phyloP scores from a whole-genome alignment of 2,329 filamentous ascomycete genomes.

The Cadophora malorum region DNA sequence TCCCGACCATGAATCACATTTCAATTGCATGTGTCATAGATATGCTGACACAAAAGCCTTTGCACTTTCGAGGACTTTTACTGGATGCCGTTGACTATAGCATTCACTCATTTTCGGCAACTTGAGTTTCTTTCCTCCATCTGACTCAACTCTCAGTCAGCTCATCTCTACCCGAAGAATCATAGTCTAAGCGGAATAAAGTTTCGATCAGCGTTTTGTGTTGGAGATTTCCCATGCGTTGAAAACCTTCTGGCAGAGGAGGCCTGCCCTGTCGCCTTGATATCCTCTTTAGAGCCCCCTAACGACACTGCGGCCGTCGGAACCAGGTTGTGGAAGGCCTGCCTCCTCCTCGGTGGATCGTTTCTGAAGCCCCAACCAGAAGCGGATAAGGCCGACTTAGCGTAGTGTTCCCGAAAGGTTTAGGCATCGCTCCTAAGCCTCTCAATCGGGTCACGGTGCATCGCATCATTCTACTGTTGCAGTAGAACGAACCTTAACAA shows the following conservation, averaged over 20 bases:
- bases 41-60: background rate
- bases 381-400: conserved; percentile 2
- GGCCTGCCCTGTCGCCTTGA: background rate
- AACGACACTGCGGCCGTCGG: background rate
- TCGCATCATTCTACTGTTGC: conserved; percentile 15
- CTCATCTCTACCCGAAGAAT: background rate
- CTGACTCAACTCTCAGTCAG: background rate
- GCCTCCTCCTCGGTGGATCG: background rate
- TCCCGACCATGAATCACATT: background rate
- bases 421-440: background rate
- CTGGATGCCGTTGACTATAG: background rate
- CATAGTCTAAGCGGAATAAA: background rate
- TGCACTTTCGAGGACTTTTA: conserved; percentile 7
- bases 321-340: conserved; percentile 4
- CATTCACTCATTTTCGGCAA: background rate
- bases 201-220: conserved; percentile 7
- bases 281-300: background rate
- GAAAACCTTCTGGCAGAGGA: background rate
- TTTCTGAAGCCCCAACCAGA: background rate
- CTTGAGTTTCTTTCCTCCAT: background rate
- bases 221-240: conserved; percentile 4
- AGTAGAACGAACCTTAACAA: conserved; percentile 28
- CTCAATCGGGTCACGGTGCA: conserved; percentile 8
- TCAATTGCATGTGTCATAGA: conserved; percentile 6
- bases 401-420: background rate